Base-by-base conservation (phyloP, 2,329 filamentous ascomycete genomes). In the Stagonosporopsis vannaccii region DNA sequence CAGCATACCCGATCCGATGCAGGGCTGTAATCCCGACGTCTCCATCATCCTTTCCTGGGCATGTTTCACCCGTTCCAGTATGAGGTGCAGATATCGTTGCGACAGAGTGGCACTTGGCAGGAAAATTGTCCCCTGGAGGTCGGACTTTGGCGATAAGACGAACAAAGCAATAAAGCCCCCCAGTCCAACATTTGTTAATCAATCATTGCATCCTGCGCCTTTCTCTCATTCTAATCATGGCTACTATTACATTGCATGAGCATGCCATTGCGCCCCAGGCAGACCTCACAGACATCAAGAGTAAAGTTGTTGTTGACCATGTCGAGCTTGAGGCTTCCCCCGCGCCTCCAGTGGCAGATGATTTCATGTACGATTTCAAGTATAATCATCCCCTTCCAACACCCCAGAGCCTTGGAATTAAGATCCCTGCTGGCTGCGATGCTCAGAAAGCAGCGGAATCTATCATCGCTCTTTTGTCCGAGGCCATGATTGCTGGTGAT, bases 311-410 rank as follows among this genome's bases (percentile, higher is more conserved):
- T 3, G 43, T 48, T 20, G 23, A 47, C 25, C 5, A 51, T 46
- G 52, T 56, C n/a, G 39, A 42, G 39, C 39, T 42, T 42, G 39
- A 42, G 8, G 39, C 39, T 26, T 42, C 39, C 4, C 30, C 54
- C 13, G 28, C 44, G 28, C 52, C 52, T 39, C 74, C 74, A 0
- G 72, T 78, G 12, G 74, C 75, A 4, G 75, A 78, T 54, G 61
- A 77, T 58, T 78, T 69, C 61, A 78, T 78, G 76, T 78, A 78
- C 58, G 75, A 75, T 47, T 78, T 78, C 68, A 75, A 76, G 59
- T 77, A 75, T 66, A 78, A 76, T 44, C 71, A 76, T 47, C 32
- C 48, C n/a, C 72, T 78, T 45, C 74, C 69, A n/a, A 75, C 60
- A 50, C 30, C 47, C 6, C 33, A 51, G 4, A 22, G 36, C 63